Conservation (phyloP, 768 basidiomycete genomes). For the Hypholoma sublateritium region DNA sequence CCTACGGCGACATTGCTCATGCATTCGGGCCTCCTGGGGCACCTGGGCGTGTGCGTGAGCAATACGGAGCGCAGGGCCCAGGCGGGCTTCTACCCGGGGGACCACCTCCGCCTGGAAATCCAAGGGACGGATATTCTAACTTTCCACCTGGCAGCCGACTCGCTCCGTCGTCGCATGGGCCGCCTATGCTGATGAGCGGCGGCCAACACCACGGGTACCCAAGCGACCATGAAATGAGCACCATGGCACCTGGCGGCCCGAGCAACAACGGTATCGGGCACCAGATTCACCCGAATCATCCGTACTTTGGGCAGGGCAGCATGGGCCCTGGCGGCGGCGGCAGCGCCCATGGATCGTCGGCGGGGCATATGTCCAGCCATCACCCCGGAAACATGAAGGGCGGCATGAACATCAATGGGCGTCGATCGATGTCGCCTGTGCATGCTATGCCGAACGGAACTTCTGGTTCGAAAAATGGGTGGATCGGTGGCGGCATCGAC, state of each 20-base stretch:
- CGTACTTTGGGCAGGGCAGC: slow-evolving; percentile 31
- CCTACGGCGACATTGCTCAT: slow-evolving; percentile 13
- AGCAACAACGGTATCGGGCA: slow-evolving; percentile 20
- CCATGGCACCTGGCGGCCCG: slow-evolving; percentile 16
- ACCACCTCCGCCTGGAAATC: slow-evolving; percentile 5
- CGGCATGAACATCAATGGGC: slow-evolving; percentile 21
- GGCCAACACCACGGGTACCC: slow-evolving; percentile 19
- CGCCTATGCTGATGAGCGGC: slow-evolving; percentile 9
- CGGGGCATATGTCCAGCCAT: slow-evolving; percentile 13
- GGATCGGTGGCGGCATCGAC: slow-evolving; percentile 37
- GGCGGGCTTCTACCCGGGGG: slow-evolving; percentile 10
- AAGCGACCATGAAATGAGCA: slow-evolving; percentile 25
- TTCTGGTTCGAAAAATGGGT: slow-evolving; percentile 6
- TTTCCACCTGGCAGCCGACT: slow-evolving; percentile 8
- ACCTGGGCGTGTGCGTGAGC: slow-evolving; percentile 14
- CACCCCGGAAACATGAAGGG: slow-evolving; percentile 15
- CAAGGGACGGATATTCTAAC: slow-evolving; percentile 11
- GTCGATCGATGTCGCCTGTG: slow-evolving; percentile 39
- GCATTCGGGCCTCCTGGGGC: slow-evolving; percentile 9
- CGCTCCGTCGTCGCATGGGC: slow-evolving; percentile 6
- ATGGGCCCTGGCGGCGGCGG: slow-evolving; percentile 17
- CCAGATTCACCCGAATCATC: slow-evolving; percentile 30
- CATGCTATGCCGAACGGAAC: slow-evolving; percentile 28
- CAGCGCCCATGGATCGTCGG: slow-evolving; percentile 11
- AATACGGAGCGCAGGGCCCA: slow-evolving; percentile 9